Evolutionary conservation across 2,329 filamentous ascomycete genomes (phyloP).

Genomic region (Colletotrichum salicis): DNA sequence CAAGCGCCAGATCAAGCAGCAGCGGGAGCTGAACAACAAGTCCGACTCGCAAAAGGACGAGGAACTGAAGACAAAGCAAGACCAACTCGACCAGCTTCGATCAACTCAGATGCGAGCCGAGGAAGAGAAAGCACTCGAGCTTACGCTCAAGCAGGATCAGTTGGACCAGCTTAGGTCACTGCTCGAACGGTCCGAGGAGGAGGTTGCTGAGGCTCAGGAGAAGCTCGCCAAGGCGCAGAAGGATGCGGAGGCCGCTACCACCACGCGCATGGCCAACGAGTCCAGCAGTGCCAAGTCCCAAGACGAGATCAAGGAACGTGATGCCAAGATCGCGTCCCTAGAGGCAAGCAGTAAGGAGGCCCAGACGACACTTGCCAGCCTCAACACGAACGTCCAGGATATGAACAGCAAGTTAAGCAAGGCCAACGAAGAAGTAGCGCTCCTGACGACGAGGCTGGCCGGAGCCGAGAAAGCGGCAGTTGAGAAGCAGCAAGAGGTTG

Average conservation of each 20-base stretch:
- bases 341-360: constrained; percentile 53
- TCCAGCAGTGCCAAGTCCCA: constrained; percentile 36
- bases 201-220: constrained; percentile 53
- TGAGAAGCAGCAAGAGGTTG: constrained; percentile 55
- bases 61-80: constrained; percentile 68
- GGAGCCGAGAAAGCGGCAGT: constrained; percentile 42
- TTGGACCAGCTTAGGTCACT: constrained; percentile 52
- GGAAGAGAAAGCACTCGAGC: constrained; percentile 69
- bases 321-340: constrained; percentile 52
- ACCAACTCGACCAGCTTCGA: constrained; percentile 60
- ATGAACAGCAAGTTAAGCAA: constrained; percentile 49
- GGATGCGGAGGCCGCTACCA: constrained; percentile 55
- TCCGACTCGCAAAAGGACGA: constrained; percentile 78
- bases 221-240: constrained; percentile 60
- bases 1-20: constrained; percentile 92
- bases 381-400: constrained; percentile 44
- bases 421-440: constrained; percentile 51
- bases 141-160: constrained; percentile 65
- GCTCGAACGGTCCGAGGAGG: constrained; percentile 50
- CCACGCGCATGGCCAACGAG: constrained; percentile 37
- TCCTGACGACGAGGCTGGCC: constrained; percentile 50
- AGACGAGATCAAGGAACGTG: constrained; percentile 52
- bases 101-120: constrained; percentile 38
- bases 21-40: constrained; percentile 90
- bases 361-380: constrained; percentile 43